A percentile compares a stretch with the other conserved stretches of the same genome.
Evolutionary conservation across 345 rosid genomes (phyloP).

Genomic region (Limnanthes douglasii): DNA sequence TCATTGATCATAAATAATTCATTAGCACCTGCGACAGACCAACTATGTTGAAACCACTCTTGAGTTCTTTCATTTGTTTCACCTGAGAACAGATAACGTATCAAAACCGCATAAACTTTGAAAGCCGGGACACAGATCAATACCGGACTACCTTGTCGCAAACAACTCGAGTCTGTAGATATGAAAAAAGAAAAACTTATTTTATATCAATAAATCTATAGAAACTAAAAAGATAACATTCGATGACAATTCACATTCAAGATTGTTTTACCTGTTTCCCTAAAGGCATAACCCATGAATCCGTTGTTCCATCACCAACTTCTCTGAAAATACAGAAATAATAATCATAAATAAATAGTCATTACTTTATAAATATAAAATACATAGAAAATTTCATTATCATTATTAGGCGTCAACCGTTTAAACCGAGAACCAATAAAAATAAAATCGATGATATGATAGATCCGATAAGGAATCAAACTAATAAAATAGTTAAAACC

Average conservation of each 20-base stretch:
- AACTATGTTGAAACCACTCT: conserved; percentile 65
- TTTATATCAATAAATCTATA: not conserved
- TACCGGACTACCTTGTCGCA: conserved; percentile 41
- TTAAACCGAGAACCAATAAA: not conserved
- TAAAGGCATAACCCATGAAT: conserved; percentile 85
- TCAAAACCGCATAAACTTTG: not conserved
- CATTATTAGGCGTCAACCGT: not conserved
- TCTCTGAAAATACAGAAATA: too few species aligned
- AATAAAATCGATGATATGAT: not conserved
- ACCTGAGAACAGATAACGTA: conserved; percentile 24
- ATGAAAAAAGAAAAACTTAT: not conserved
- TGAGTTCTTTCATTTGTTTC: conserved; percentile 55
- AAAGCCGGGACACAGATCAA: conserved; percentile 1
- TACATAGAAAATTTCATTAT: not conserved
- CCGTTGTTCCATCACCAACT: conserved; percentile 64
- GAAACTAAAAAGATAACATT: too few species aligned
- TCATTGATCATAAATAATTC: not conserved
- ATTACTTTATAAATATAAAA: not conserved
- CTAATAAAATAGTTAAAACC: not conserved
- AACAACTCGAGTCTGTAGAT: conserved; percentile 31
- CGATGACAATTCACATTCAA: not conserved
- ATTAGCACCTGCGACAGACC: conserved; percentile 57
- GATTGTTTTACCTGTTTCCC: conserved; percentile 31
- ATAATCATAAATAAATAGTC: conserved; percentile 5
- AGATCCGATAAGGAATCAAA: not conserved